Evolutionary conservation across 2,329 filamentous ascomycete genomes (phyloP), one percentile per base, ranked within the genome.

Genomic region (Talaromyces atroroseus): DNA sequence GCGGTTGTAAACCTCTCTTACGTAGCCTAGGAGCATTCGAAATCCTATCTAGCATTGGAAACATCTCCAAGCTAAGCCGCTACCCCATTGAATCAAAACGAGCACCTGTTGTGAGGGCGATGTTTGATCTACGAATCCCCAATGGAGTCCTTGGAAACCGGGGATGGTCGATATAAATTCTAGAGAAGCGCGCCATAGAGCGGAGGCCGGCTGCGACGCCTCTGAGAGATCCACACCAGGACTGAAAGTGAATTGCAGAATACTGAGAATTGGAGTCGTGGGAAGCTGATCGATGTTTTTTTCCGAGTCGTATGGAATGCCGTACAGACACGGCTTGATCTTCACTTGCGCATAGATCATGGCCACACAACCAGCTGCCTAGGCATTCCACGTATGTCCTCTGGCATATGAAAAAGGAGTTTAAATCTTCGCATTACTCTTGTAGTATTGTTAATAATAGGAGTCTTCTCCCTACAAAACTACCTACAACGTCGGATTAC

Each of bases 231-330:
- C n/a, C 32, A 52, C 36, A 32, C 49, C 49, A 21, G 36, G n/a
- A 26, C 42, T 34, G 2, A 52, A 24, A 45, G 49, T 52, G 36
- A 52, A 52, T 20, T 52, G 49, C 12, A 52, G 23, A 52, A 52
- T 52, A 52, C 49, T 45, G 38, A 52, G 49, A 23, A 52, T n/a
- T 18, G 49, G 49, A 26, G 21, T 52, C 10, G 23, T 23, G n/a
- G 49, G 49, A 20, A 52, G 49, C 38, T 52, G 49, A n/a, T n/a
- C n/a, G n/a, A n/a, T n/a, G n/a, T n/a, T n/a, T 52, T 26, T 44
- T 18, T 40, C 36, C 8, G 36, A 40, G 36, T 40, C 36, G 36
- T 40, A 40, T 40, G 36, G 36, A 40, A 40, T 40, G 36, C 16
- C 16, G 11, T 40, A 16, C 16, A 40, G 36, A 40, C 36, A 40